These are phyloP conservation scores for Fusarium ambrosium DNA, from an alignment of 2,329 filamentous ascomycete species.

Conservation along the genomic window DNA sequence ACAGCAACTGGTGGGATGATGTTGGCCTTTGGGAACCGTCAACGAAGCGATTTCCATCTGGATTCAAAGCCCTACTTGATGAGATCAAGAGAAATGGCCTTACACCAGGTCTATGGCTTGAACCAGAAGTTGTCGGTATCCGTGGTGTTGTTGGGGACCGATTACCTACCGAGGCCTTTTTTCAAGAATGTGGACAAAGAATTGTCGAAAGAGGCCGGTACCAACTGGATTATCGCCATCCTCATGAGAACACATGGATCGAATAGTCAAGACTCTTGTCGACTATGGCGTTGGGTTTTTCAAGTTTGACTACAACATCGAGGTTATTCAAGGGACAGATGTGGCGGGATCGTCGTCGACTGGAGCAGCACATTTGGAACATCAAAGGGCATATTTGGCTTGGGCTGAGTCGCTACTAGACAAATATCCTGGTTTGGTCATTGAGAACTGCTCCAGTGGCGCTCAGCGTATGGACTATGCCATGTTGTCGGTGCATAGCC, in stretches of 20 bases:
- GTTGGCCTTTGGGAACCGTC: neutral
- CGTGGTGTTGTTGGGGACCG: neutral
- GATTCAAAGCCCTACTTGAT: neutral
- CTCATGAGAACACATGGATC: neutral
- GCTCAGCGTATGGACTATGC: neutral
- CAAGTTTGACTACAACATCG: neutral
- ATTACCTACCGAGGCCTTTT: neutral
- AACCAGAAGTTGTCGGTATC: neutral
- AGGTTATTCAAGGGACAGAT: neutral
- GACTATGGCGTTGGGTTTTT: neutral
- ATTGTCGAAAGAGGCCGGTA: neutral
- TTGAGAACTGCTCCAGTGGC: neutral
- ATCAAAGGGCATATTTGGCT: neutral
- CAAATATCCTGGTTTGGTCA: neutral
- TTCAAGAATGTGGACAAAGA: neutral
- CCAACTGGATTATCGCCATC: neutral
- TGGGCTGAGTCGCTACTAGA: neutral
- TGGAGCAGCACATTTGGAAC: neutral
- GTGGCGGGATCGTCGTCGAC: neutral
- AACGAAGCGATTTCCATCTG: neutral
- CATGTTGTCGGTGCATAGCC: neutral
- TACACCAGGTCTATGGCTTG: neutral
- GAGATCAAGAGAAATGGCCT: neutral
- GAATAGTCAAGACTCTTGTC: neutral
- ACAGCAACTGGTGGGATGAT: neutral